Evolutionary conservation across 208 protist genomes (phyloP).

Genomic region (Leishmania major): DNA sequence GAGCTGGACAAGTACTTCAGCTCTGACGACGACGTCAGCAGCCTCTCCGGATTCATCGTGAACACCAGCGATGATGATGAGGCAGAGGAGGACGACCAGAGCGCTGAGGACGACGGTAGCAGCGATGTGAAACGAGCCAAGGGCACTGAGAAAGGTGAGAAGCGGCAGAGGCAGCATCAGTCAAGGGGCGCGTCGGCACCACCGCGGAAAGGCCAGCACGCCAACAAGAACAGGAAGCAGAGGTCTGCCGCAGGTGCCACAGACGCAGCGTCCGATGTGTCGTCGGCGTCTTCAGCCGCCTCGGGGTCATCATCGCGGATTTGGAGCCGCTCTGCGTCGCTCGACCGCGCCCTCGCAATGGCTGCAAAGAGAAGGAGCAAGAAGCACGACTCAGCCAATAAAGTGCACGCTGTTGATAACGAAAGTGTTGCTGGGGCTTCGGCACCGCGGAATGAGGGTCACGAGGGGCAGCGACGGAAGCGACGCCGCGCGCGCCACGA

Average conservation of each 20-base stretch:
- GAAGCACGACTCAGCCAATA: background rate
- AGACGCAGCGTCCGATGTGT: background rate
- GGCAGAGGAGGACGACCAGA: conserved; percentile 32
- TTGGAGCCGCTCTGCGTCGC: conserved; percentile 17
- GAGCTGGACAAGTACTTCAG: conserved; percentile 47
- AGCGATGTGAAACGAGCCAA: background rate
- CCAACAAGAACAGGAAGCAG: background rate
- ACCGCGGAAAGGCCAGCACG: background rate
- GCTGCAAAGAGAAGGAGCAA: background rate
- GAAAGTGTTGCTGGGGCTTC: background rate
- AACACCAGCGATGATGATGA: conserved; percentile 58
- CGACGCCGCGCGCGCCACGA: conserved; percentile 5
- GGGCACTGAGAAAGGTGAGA: background rate
- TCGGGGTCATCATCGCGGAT: background rate
- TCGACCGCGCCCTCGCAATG: conserved; percentile 8
- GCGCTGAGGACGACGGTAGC: background rate
- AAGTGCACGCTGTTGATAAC: background rate
- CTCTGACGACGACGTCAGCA: conserved; percentile 42
- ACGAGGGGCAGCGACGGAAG: background rate
- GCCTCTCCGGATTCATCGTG: conserved; percentile 67
- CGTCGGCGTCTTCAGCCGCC: background rate
- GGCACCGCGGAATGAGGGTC: background rate
- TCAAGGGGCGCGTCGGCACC: background rate
- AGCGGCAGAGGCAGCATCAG: background rate
- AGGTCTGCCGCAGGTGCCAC: background rate